Percentiles rank a stretch among this genome's conserved stretches.
phyloP scores from a whole-genome alignment of 225 moss, liverwort and hornwort species.

The Bryum argenteum region DNA sequence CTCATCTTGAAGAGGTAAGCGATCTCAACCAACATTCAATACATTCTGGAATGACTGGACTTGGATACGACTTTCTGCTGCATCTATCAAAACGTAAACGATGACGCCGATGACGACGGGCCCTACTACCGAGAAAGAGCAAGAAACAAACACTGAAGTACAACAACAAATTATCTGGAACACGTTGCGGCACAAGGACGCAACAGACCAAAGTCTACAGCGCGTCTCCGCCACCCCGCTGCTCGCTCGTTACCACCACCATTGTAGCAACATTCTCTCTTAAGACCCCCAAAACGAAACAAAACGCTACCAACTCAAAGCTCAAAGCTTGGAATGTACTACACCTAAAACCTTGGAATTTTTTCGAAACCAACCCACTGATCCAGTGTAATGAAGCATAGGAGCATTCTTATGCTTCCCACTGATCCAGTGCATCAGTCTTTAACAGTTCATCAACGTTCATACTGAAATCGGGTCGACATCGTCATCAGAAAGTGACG shows the following conservation, averaged over 20 bases:
- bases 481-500: neutral
- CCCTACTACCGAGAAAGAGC: slow-evolving; percentile 11
- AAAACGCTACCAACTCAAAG: neutral
- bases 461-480: neutral
- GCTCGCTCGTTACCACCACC: slow-evolving; percentile 25
- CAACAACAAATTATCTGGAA: neutral
- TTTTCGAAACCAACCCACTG: neutral
- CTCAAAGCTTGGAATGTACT: neutral
- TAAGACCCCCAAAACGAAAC: neutral
- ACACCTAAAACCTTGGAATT: neutral
- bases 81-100: slow-evolving; percentile 42
- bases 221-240: slow-evolving; percentile 2
- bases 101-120: slow-evolving; percentile 20
- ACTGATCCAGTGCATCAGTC: slow-evolving; percentile 33
- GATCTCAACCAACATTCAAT: no score
- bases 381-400: no score
- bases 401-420: no score
- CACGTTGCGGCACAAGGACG: slow-evolving; percentile 33
- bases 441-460: slow-evolving; percentile 39
- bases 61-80: no score
- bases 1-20: no score
- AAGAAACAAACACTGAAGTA: slow-evolving; percentile 2
- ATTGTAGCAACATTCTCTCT: slow-evolving; percentile 1
- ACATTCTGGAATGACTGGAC: no score
- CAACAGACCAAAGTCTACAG: slow-evolving; percentile 12